Evolutionary conservation across 148 eudicot species (phyloP).

Genomic region (Suaeda aralocaspica): DNA sequence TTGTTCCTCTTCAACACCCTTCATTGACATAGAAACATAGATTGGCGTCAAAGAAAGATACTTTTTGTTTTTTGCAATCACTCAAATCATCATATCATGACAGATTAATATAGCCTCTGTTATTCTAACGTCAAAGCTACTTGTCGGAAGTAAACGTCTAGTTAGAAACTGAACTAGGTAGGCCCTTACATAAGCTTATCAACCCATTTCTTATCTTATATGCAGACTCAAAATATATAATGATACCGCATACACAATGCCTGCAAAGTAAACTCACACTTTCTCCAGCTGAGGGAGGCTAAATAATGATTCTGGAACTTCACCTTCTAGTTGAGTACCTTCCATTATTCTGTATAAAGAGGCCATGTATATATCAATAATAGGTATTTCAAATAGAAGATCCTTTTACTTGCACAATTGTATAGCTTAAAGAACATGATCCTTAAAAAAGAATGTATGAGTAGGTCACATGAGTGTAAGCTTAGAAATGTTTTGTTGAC

Average conservation of each 20-base stretch:
- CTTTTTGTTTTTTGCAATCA: not conserved
- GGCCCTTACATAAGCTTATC: not conserved
- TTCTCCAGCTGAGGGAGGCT: slow-evolving; percentile 53
- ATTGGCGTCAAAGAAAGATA: not conserved
- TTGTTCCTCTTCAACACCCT: slow-evolving; percentile 44
- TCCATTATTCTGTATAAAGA: slow-evolving; percentile 47
- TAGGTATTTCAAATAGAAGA: too few species aligned
- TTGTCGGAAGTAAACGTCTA: not conserved
- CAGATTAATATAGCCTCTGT: not conserved
- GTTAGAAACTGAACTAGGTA: not conserved
- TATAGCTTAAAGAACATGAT: not conserved
- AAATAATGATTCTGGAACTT: slow-evolving; percentile 43
- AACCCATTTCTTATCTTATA: not conserved
- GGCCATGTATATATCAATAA: not conserved
- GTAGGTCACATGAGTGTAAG: not conserved
- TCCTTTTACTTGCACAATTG: not conserved
- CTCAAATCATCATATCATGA: not conserved
- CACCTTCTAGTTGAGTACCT: slow-evolving; percentile 36
- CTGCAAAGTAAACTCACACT: slow-evolving; percentile 39
- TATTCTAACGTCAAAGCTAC: not conserved
- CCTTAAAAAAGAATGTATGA: not conserved
- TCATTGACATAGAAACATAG: not conserved
- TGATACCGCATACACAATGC: too few species aligned
- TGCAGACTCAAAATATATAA: too few species aligned
- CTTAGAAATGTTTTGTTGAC: not conserved